These are phyloP conservation scores for Schizophyllum commune DNA, from an alignment of 1,284 basidiomycete species.

Conservation along the genomic window DNA sequence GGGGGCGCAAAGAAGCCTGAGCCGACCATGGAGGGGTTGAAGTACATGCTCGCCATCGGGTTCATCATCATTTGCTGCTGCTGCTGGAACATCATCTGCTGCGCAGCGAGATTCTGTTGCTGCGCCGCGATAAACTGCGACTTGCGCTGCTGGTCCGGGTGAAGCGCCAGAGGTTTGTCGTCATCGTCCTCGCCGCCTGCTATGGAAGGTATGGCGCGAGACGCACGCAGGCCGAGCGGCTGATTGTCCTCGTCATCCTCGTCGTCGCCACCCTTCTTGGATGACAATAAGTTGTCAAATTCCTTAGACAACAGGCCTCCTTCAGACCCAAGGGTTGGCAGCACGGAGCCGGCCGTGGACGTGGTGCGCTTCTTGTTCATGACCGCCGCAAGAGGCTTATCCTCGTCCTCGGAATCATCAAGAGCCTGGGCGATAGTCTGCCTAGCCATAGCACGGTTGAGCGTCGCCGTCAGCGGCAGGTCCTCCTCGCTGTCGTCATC, in stretches of 20 bases:
- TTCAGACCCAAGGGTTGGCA: constrained; percentile 53
- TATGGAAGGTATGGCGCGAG: constrained; percentile 23
- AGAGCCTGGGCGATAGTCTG: constrained; percentile 5
- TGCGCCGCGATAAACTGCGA: constrained; percentile 66
- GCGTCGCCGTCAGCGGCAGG: constrained; percentile 58
- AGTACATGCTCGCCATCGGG: constrained; percentile 67
- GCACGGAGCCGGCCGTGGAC: not conserved
- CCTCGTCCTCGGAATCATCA: constrained; percentile 57
- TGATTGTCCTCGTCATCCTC: constrained; percentile 57
- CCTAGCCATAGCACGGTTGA: constrained; percentile 28
- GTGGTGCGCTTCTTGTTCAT: not conserved
- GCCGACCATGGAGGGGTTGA: constrained; percentile 57
- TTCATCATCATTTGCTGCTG: constrained; percentile 70
- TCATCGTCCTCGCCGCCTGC: constrained; percentile 45
- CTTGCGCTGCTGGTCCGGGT: constrained; percentile 68
- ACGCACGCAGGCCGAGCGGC: constrained; percentile 59
- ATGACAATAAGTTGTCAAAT: constrained; percentile 29
- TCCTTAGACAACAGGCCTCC: constrained; percentile 39
- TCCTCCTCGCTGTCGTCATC: constrained; percentile 64
- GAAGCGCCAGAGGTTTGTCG: constrained; percentile 60
- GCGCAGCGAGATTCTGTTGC: constrained; percentile 28
- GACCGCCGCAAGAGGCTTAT: constrained; percentile 36
- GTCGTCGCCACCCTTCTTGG: constrained; percentile 13
- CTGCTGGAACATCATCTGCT: constrained; percentile 31
- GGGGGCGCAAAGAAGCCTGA: constrained; percentile 49